Evolutionary conservation across 2,329 filamentous ascomycete species (phyloP).

Genomic region (Elsinoe fawcettii): DNA sequence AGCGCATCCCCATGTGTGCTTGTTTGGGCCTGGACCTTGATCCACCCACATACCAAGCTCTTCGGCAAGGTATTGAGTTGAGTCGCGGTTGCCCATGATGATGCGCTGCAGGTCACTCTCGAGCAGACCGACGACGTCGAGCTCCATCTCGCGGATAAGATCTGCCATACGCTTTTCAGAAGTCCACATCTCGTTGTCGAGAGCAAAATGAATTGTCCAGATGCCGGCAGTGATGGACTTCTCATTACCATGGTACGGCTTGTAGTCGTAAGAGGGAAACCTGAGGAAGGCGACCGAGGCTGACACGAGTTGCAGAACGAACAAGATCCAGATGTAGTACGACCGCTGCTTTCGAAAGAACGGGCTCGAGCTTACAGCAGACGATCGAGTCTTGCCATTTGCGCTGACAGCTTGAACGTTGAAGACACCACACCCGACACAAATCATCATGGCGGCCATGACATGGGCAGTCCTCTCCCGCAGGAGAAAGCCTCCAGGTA

Average conservation of each 20-base stretch:
- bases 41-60: slow-evolving; percentile 98
- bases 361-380: slow-evolving; percentile 27
- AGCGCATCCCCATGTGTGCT: slow-evolving; percentile 94
- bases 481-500: slow-evolving; percentile 85
- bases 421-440: slow-evolving; percentile 78
- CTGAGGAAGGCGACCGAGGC: slow-evolving; percentile 75
- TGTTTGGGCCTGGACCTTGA: slow-evolving; percentile 94
- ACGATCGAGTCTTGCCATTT: slow-evolving; percentile 37
- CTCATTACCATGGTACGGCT: slow-evolving; percentile 78
- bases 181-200: slow-evolving; percentile 99
- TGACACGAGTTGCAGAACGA: slow-evolving; percentile 71
- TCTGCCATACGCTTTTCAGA: slow-evolving; percentile 85
- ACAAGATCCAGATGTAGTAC: slow-evolving; percentile 64
- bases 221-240: slow-evolving; percentile 90
- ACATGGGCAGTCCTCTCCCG: slow-evolving; percentile 95
- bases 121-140: slow-evolving; percentile 93
- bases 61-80: slow-evolving; percentile 89
- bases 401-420: slow-evolving; percentile 49
- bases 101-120: slow-evolving; percentile 93
- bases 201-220: slow-evolving; percentile 96
- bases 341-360: slow-evolving; percentile 45
- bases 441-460: slow-evolving; percentile 77
- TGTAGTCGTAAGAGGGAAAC: slow-evolving; percentile 88
- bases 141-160: slow-evolving; percentile 67
- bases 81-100: slow-evolving; percentile 98